Evolutionary conservation across 495 filamentous ascomycete species (phyloP).

Genomic region (Penicillium ucsense): DNA sequence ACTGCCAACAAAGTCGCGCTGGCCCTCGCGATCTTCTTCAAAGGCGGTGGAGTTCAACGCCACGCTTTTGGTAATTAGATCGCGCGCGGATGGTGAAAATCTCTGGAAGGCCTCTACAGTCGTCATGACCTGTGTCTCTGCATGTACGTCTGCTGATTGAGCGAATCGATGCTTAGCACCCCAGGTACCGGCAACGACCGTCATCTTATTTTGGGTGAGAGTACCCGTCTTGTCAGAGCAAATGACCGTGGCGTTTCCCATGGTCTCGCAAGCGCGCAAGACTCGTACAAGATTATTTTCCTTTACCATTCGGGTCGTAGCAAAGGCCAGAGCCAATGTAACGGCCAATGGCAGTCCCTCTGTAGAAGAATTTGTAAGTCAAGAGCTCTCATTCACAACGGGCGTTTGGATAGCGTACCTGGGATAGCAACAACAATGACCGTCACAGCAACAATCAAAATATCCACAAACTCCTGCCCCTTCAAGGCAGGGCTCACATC

Average conservation of each 20-base stretch:
- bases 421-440: constrained; percentile 66
- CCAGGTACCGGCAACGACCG: constrained; percentile 52
- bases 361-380: constrained; percentile 10
- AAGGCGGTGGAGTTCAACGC: constrained; percentile 61
- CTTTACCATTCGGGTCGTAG: constrained; percentile 59
- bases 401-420: constrained; percentile 15
- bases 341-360: constrained; percentile 60
- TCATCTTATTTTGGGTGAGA: constrained; percentile 65
- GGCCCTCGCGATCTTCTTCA: constrained; percentile 50
- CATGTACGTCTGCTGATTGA: constrained; percentile 23
- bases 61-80: constrained; percentile 49
- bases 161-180: constrained; percentile 45
- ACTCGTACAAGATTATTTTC: constrained; percentile 61
- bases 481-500: constrained; percentile 40
- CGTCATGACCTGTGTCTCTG: constrained; percentile 5
- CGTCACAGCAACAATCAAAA: constrained; percentile 60
- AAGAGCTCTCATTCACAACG: neutral
- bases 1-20: constrained; percentile 51
- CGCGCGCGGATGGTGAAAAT: constrained; percentile 31
- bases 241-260: constrained; percentile 62
- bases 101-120: constrained; percentile 27
- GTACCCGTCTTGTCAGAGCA: constrained; percentile 67
- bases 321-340: constrained; percentile 60
- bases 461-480: constrained; percentile 54
- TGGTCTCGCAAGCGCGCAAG: constrained; percentile 58